Evolutionary conservation across 1,139 yeast genomes (phyloP).

Genomic region (Hanseniaspora sp.): DNA sequence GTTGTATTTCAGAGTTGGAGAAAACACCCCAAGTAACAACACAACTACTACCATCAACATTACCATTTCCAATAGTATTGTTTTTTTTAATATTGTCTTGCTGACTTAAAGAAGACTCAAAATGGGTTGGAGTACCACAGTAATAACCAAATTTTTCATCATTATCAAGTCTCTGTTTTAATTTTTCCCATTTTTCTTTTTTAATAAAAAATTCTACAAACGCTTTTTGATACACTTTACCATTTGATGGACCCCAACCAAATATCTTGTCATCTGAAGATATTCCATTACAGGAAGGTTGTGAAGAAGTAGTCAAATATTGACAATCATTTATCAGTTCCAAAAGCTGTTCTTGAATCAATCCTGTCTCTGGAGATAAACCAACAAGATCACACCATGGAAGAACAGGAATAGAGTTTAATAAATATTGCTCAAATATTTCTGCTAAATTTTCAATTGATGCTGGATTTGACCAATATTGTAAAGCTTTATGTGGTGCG

Average conservation of each 20-base stretch:
- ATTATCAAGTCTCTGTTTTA: conserved; percentile 45
- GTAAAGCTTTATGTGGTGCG: conserved; percentile 56
- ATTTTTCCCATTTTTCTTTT: conserved; percentile 52
- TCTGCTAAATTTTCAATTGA: conserved; percentile 51
- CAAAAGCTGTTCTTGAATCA: conserved; percentile 82
- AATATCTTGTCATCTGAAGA: conserved; percentile 71
- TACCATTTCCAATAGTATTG: conserved; percentile 37
- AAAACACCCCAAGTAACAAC: conserved; percentile 97
- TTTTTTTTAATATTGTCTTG: conserved; percentile 47
- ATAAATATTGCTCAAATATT: conserved; percentile 62
- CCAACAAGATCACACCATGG: conserved; percentile 84
- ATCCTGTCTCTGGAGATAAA: conserved; percentile 76
- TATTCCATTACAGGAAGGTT: conserved; percentile 79
- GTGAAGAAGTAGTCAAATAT: conserved; percentile 84
- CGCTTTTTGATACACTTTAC: conserved; percentile 84
- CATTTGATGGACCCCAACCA: conserved; percentile 94
- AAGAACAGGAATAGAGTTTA: conserved; percentile 60
- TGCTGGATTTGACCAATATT: conserved; percentile 75
- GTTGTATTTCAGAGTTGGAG: conserved; percentile 74
- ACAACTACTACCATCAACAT: conserved; percentile 22
- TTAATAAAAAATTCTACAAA: conserved; percentile 81
- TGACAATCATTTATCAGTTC: conserved; percentile 57
- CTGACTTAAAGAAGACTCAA: conserved; percentile 66
- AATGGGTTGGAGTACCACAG: conserved; percentile 23
- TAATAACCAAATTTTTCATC: conserved; percentile 22